These are phyloP conservation scores for Rhodotorula graminis DNA, from an alignment of 768 basidiomycete genomes.

Conservation along the genomic window DNA sequence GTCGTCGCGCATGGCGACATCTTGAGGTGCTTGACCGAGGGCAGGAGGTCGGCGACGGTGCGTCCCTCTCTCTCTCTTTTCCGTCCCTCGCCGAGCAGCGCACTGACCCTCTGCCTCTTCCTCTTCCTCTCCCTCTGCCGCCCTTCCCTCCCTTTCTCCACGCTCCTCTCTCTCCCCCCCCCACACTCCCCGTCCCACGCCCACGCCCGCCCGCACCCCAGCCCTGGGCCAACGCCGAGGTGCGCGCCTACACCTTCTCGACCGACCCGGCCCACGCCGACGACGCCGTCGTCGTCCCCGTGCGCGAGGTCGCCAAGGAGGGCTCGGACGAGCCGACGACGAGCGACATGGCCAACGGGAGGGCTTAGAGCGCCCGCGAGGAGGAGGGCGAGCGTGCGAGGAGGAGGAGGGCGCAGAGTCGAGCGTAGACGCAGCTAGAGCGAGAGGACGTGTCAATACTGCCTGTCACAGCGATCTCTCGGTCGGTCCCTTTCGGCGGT, in stretches of 20 bases:
- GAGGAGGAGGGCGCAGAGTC: no score
- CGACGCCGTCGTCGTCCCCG: slow-evolving; percentile 40
- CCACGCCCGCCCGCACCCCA: no score
- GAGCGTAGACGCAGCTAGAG: no score
- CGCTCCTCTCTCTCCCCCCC: no score
- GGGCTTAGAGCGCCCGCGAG: neutral
- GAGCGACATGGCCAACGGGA: neutral
- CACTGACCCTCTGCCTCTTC: neutral
- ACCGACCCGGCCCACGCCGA: slow-evolving; percentile 38
- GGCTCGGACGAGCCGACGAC: slow-evolving; percentile 37
- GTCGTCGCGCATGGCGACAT: slow-evolving; percentile 47
- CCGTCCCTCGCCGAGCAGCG: neutral
- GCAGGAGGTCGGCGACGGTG: slow-evolving; percentile 13
- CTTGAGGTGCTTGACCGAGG: slow-evolving; percentile 41
- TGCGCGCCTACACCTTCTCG: slow-evolving; percentile 43
- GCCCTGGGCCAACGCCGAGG: slow-evolving; percentile 46
- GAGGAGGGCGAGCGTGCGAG: no score
- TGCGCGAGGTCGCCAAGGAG: slow-evolving; percentile 38
- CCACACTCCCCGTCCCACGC: neutral
- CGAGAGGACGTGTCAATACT: no score
- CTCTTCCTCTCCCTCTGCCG: no score
- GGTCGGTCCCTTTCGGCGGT: no score
- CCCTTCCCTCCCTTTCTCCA: no score
- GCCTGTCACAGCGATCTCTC: no score
- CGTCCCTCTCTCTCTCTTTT: neutral